Base-by-base conservation (phyloP, 2,329 filamentous ascomycete genomes). In the Verticillium alfalfae region DNA sequence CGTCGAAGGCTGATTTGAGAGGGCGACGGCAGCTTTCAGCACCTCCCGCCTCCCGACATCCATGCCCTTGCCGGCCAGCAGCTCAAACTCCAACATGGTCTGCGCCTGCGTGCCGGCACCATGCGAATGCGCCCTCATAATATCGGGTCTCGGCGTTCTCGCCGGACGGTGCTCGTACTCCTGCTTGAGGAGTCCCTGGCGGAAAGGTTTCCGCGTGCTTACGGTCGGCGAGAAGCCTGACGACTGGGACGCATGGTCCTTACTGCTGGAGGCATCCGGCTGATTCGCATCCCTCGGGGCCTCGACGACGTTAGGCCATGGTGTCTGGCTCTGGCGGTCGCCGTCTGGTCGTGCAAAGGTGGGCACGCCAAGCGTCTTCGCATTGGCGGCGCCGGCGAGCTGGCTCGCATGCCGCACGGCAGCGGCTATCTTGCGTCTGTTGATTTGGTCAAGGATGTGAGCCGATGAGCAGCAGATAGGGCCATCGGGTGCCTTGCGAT, bases 391-490 rank as follows among this genome's bases (percentile, higher is more conserved):
- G 26, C 45, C 45, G 31, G 57, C 57, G 26, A 58, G 39, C 57
- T 58, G 57, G 36, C 57, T 58, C 15, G 57, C 57, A 34, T 58
- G 57, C 57, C 57, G 26, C 13, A 58, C 57, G 15, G 57, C 57
- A 26, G 57, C 57, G 26, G 57, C 57, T 22, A 58, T 58, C 15
- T 58, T 58, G 18, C 57, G 57, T 26, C 57, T 58, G 36, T 37
- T 37, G 36, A 7, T 6, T 37, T 37, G 13, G 13, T 31, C 26
- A 2, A 37, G 13, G 39, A 15, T 41, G 39, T 41, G 18, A 22
- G 18, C 10, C 5, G 45, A 22, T 52, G 18, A 18, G 18, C 18
- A n/a, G n/a, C n/a, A 22, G 26, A 31, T 31, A 18, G 18, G 12
- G 45, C 8, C n/a, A 13, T 26, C n/a, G 18, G n/a, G 22, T 26